These are phyloP conservation scores for Coemansia sp. DNA, from an alignment of 192 early-diverging fungal species.

Conservation along the genomic window DNA sequence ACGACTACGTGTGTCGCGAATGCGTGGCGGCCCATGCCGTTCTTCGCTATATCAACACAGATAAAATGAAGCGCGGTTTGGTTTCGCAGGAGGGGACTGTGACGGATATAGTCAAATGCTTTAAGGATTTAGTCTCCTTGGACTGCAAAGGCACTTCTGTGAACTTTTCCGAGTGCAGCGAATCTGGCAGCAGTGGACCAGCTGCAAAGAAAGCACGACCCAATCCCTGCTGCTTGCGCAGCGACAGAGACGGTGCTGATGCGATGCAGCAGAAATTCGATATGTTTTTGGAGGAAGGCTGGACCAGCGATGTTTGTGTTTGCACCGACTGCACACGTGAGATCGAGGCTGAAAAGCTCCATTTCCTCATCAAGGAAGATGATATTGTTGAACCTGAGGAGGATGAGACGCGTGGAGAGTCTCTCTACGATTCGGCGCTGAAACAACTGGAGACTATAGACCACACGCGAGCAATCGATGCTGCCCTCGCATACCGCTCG, in stretches of 20 bases:
- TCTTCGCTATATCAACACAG: slow-evolving; percentile 32
- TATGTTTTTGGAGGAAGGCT: slow-evolving; percentile 70
- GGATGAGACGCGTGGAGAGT: slow-evolving; percentile 68
- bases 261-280: slow-evolving; percentile 54
- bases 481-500: slow-evolving; percentile 71
- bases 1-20: slow-evolving; percentile 45
- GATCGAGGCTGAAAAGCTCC: slow-evolving; percentile 52
- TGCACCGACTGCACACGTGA: slow-evolving; percentile 62
- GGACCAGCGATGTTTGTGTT: slow-evolving; percentile 73
- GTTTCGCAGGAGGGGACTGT: slow-evolving; percentile 19
- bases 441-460: slow-evolving; percentile 71
- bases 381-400: slow-evolving; percentile 73
- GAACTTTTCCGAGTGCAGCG: neutral
- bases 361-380: slow-evolving; percentile 65
- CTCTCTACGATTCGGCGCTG: slow-evolving; percentile 78
- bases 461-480: slow-evolving; percentile 71
- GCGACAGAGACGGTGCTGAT: slow-evolving; percentile 33
- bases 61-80: slow-evolving; percentile 21
- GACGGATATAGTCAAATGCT: neutral
- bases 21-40: slow-evolving; percentile 31
- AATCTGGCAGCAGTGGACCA: slow-evolving; percentile 6
- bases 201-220: slow-evolving; percentile 20
- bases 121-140: neutral
- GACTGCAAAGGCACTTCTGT: neutral
- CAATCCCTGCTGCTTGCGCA: slow-evolving; percentile 19